Evolutionary conservation across 2,329 filamentous ascomycete genomes (phyloP).

Genomic region (Aschersonia sp.): DNA sequence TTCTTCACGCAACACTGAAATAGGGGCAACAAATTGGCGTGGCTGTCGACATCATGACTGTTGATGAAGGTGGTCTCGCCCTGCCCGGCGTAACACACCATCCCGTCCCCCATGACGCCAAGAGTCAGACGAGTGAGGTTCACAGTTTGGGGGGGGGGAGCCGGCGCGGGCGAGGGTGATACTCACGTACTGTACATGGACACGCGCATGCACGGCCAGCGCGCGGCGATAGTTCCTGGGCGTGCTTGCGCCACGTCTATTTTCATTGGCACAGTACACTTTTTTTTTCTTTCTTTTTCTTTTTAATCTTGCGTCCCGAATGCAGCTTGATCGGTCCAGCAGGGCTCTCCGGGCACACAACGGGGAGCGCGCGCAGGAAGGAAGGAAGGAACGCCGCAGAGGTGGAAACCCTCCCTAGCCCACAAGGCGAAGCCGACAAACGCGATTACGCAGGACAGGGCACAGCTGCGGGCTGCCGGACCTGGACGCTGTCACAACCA

Average conservation of each 20-base stretch:
- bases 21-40: neutral
- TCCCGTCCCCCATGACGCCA: neutral
- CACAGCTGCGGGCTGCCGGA: constrained; percentile 4
- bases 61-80: neutral
- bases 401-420: neutral
- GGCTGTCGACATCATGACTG: neutral
- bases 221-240: neutral
- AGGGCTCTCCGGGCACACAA: neutral
- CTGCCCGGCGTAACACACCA: neutral
- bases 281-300: too few species aligned
- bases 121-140: neutral
- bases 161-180: too few species aligned
- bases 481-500: constrained; percentile 2
- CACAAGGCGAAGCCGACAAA: neutral
- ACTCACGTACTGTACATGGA: neutral
- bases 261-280: too few species aligned
- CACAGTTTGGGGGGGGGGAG: neutral
- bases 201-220: neutral
- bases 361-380: neutral
- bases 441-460: constrained; percentile 1
- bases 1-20: neutral
- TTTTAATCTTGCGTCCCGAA: too few species aligned
- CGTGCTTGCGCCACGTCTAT: neutral
- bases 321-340: neutral
- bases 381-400: neutral